Evolutionary conservation across 768 basidiomycete genomes (phyloP).

Genomic region (Dictyophora rubrovolvata): DNA sequence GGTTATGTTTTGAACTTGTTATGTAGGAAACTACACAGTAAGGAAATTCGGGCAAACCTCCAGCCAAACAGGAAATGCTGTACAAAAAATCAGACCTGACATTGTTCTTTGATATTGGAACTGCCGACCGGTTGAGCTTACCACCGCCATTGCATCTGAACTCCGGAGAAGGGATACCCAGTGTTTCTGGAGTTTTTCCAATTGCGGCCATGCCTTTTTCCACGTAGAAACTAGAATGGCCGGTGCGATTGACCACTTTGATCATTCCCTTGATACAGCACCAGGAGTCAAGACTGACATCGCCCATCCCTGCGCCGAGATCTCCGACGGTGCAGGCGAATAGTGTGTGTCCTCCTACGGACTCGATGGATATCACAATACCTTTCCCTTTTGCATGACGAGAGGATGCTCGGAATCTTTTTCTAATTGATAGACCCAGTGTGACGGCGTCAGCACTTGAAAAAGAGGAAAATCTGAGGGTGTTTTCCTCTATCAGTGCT

Average conservation of each 20-base stretch:
- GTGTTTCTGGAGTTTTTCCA: slow-evolving; percentile 65
- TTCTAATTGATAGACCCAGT: slow-evolving; percentile 67
- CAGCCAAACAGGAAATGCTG: slow-evolving; percentile 81
- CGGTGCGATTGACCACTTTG: slow-evolving; percentile 61
- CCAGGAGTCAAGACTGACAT: slow-evolving; percentile 79
- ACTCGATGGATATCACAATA: slow-evolving; percentile 70
- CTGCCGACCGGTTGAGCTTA: slow-evolving; percentile 25
- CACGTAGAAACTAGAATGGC: slow-evolving; percentile 78
- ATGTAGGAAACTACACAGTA: neutral
- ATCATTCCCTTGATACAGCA: slow-evolving; percentile 65
- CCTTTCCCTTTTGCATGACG: slow-evolving; percentile 72
- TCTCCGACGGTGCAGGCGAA: slow-evolving; percentile 83
- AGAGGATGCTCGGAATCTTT: slow-evolving; percentile 67
- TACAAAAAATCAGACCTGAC: too few species aligned
- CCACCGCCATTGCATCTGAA: slow-evolving; percentile 66
- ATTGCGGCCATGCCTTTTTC: slow-evolving; percentile 80
- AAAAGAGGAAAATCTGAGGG: slow-evolving; percentile 64
- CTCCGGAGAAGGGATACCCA: slow-evolving; percentile 54
- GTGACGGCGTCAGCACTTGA: slow-evolving; percentile 72
- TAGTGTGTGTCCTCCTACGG: slow-evolving; percentile 65
- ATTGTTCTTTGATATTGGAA: neutral
- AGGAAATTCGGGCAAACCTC: slow-evolving; percentile 36
- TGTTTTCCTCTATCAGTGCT: slow-evolving; percentile 58
- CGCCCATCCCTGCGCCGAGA: slow-evolving; percentile 60
- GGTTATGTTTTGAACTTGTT: neutral